Evolutionary conservation across 1,284 basidiomycete genomes (phyloP).

Genomic region (Rugosomyces carneus): DNA sequence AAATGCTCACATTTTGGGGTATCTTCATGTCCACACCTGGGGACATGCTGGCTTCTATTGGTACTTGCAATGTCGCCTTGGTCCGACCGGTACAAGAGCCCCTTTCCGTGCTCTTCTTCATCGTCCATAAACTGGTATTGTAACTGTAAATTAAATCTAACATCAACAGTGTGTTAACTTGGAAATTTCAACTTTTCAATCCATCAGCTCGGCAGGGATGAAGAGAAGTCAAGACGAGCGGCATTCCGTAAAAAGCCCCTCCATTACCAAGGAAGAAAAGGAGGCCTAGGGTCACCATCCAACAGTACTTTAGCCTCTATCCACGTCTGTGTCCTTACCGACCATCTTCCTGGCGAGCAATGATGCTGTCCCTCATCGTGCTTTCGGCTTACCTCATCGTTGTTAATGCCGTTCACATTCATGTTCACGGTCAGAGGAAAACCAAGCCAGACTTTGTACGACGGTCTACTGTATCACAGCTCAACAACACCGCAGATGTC

Average conservation of each 20-base stretch:
- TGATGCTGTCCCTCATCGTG: conserved; percentile 9
- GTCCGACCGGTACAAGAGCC: background rate
- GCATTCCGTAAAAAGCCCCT: background rate
- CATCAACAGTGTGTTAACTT: background rate
- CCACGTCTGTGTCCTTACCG: background rate
- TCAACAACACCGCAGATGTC: conserved; percentile 40
- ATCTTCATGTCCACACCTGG: background rate
- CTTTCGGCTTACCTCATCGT: conserved; percentile 6
- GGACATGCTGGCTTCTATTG: background rate
- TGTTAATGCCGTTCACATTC: conserved; percentile 12
- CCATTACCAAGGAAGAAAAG: background rate
- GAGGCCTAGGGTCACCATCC: background rate
- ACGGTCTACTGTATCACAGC: conserved; percentile 13
- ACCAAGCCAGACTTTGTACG: background rate
- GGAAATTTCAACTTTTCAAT: background rate
- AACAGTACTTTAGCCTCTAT: background rate
- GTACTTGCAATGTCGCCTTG: background rate
- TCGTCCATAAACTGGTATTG: background rate
- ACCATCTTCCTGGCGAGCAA: conserved; percentile 1
- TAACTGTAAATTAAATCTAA: background rate
- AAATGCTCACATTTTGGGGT: background rate
- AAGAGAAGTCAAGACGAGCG: background rate
- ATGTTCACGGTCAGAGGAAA: conserved; percentile 12
- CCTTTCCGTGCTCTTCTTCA: background rate
- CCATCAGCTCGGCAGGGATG: conserved; percentile 2